Percentiles rank a stretch among this genome's conserved stretches.
phyloP scores from a whole-genome alignment of 805 yeast species.

The Lachancea sp. region DNA sequence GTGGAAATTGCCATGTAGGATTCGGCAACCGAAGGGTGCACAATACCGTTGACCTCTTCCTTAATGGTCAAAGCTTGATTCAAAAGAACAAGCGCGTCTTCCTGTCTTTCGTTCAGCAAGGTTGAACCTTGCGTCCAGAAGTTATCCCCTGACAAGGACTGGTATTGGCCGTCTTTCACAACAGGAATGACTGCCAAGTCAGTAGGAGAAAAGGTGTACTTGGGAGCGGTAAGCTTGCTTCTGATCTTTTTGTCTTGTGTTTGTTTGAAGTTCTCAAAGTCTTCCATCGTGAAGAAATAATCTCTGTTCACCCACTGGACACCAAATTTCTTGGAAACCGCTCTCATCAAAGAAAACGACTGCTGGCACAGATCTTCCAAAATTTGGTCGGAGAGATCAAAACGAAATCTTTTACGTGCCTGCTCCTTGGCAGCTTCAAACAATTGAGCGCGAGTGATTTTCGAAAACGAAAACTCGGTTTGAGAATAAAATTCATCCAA shows the following conservation, averaged over 20 bases:
- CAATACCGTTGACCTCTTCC: conserved; percentile 77
- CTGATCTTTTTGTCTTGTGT: conserved; percentile 34
- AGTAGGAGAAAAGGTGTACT: conserved; percentile 45
- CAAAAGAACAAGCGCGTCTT: conserved; percentile 56
- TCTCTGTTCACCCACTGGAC: conserved; percentile 64
- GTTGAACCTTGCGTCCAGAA: conserved; percentile 59
- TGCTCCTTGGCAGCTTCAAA: conserved; percentile 42
- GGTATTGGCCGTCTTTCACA: conserved; percentile 64
- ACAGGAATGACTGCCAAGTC: conserved; percentile 73
- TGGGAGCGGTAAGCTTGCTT: conserved; percentile 25
- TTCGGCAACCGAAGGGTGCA: conserved; percentile 73
- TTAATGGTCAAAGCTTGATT: conserved; percentile 64
- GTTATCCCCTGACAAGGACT: conserved; percentile 65
- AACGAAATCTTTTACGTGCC: conserved; percentile 59
- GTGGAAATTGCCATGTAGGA: conserved; percentile 62
- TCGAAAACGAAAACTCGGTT: conserved; percentile 37
- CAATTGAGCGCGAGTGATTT: conserved; percentile 43
- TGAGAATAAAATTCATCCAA: conserved; percentile 43
- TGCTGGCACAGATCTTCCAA: conserved; percentile 29
- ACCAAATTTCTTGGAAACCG: conserved; percentile 72
- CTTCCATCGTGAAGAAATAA: conserved; percentile 38
- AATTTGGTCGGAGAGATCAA: conserved; percentile 48
- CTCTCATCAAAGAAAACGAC: conserved; percentile 50
- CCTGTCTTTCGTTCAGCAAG: conserved; percentile 37
- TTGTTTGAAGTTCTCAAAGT: conserved; percentile 28